These are phyloP conservation scores for Nigrospora osmanthi DNA, from an alignment of 2,329 filamentous ascomycete species.

Conservation along the genomic window DNA sequence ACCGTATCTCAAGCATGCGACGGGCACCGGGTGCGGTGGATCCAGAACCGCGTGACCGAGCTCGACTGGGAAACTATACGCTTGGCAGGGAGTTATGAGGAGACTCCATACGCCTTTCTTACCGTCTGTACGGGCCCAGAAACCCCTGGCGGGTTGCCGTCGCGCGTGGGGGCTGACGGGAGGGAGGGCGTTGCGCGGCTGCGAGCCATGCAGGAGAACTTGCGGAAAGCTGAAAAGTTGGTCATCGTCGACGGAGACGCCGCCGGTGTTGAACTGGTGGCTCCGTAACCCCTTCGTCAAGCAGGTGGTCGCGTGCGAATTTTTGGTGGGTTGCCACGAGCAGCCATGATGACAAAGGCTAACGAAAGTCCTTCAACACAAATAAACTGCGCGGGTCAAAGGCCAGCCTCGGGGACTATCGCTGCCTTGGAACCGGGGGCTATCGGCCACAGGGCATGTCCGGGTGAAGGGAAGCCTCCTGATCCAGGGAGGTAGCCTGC, in stretches of 20 bases:
- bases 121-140: constrained; percentile 50
- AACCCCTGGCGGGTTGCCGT: constrained; percentile 34
- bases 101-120: constrained; percentile 44
- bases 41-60: constrained; percentile 31
- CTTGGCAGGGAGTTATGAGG: constrained; percentile 30
- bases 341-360: background rate
- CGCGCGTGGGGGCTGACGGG: constrained; percentile 33
- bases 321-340: constrained; percentile 29
- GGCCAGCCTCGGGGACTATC: constrained; percentile 44
- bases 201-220: constrained; percentile 33
- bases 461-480: constrained; percentile 50
- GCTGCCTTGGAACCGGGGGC: constrained; percentile 30
- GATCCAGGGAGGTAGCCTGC: constrained; percentile 35
- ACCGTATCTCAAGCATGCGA: constrained; percentile 25
- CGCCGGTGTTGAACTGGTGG: constrained; percentile 53
- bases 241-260: constrained; percentile 52
- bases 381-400: constrained; percentile 54
- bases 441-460: constrained; percentile 41
- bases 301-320: constrained; percentile 37
- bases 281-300: constrained; percentile 35
- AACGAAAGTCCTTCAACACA: constrained; percentile 12
- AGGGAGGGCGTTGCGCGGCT: constrained; percentile 38
- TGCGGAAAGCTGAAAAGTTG: constrained; percentile 32
- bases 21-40: constrained; percentile 27
- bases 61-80: constrained; percentile 29